These are phyloP conservation scores for Dryadomyces quercus-mongolicae DNA, from an alignment of 2,329 filamentous ascomycete genomes.

Conservation along the genomic window DNA sequence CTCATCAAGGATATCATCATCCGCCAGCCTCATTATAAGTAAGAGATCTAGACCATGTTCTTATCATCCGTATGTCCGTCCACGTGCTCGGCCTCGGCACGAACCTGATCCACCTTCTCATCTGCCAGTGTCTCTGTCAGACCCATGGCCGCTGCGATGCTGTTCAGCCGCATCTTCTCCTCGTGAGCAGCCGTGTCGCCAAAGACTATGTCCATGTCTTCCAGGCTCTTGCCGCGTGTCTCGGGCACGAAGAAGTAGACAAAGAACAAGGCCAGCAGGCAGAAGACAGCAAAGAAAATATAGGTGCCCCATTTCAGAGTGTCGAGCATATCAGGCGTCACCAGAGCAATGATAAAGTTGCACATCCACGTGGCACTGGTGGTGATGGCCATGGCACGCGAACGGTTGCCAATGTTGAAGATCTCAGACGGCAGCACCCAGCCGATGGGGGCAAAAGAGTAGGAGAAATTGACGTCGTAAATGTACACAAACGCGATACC, in stretches of 20 bases:
- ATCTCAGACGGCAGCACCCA: slow-evolving; percentile 1
- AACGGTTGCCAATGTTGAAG: background rate
- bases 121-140: background rate
- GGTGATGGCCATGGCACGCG: background rate
- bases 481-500: background rate
- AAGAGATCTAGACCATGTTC: background rate
- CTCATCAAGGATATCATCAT: too few relatives aligned
- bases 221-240: slow-evolving; percentile 1
- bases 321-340: background rate
- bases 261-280: background rate
- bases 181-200: slow-evolving; percentile 9
- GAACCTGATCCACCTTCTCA: slow-evolving; percentile 6
- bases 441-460: background rate
- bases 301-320: slow-evolving; percentile 1
- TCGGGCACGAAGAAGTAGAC: slow-evolving; percentile 5
- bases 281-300: slow-evolving; percentile 3
- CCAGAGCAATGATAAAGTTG: slow-evolving; percentile 2
- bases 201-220: slow-evolving; percentile 4
- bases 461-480: background rate
- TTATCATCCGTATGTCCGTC: background rate
- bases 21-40: too few relatives aligned
- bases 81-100: background rate
- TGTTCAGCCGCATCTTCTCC: slow-evolving; percentile 10
- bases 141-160: background rate
- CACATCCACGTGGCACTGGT: background rate